Evolutionary conservation across 306 rosid genomes (phyloP).

Genomic region (Amphicarpaea edgeworthii): DNA sequence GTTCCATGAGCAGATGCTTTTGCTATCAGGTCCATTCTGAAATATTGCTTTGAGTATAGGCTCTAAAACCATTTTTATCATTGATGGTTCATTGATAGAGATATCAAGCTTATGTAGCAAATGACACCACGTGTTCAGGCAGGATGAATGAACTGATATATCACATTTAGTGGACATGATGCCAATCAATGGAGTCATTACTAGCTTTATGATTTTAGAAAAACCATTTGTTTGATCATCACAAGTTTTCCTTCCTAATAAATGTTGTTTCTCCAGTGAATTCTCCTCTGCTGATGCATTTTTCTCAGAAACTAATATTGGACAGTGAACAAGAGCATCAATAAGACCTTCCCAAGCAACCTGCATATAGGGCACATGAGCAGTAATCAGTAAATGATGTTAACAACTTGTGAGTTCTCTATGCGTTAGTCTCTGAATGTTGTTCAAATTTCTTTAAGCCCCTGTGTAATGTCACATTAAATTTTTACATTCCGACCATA

Average conservation of each 20-base stretch:
- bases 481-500: conserved; percentile 39
- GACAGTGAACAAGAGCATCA: conserved; percentile 73
- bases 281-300: conserved; percentile 45
- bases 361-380: conserved; percentile 50
- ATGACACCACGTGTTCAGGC: conserved; percentile 85
- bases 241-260: conserved; percentile 32
- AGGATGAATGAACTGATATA: conserved; percentile 69
- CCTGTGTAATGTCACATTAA: conserved; percentile 20
- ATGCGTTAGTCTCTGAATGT: conserved; percentile 26
- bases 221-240: conserved; percentile 59
- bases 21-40: conserved; percentile 65
- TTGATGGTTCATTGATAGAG: conserved; percentile 59
- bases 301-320: conserved; percentile 46
- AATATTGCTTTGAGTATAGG: conserved; percentile 75
- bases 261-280: conserved; percentile 40
- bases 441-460: conserved; percentile 16
- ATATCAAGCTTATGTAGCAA: conserved; percentile 77
- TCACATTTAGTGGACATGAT: conserved; percentile 73
- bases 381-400: not conserved
- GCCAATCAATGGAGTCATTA: conserved; percentile 85
- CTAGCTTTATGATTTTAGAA: conserved; percentile 73
- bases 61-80: conserved; percentile 61
- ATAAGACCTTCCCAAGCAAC: conserved; percentile 93
- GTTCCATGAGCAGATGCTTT: conserved; percentile 68
- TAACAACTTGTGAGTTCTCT: conserved; percentile 12